Evolutionary conservation across 345 rosid species (phyloP).

Genomic region (Raphanus raphanistrum): DNA sequence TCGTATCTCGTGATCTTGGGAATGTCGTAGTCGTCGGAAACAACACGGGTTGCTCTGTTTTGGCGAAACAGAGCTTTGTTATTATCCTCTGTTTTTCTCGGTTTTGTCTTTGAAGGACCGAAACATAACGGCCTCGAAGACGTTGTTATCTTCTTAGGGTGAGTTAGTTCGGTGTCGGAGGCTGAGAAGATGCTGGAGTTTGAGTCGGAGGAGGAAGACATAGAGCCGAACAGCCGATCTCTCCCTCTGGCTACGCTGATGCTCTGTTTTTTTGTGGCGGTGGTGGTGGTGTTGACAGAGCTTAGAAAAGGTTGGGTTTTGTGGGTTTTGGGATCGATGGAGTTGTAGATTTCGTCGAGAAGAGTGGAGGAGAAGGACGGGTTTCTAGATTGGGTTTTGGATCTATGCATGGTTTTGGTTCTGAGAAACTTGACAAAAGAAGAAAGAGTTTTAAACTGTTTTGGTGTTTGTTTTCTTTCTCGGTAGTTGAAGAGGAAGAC

Average conservation of each 20-base stretch:
- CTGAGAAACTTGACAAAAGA: constrained; percentile 21
- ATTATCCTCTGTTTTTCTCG: constrained; percentile 45
- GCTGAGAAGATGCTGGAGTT: constrained; percentile 76
- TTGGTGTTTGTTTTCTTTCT: too few species aligned
- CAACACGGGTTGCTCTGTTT: constrained; percentile 39
- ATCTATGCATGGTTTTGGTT: constrained; percentile 35
- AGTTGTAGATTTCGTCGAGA: constrained; percentile 90
- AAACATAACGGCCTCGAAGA: constrained; percentile 45
- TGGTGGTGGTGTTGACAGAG: constrained; percentile 37
- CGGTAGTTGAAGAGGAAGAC: too few species aligned
- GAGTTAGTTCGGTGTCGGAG: constrained; percentile 68
- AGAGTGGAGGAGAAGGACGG: constrained; percentile 91
- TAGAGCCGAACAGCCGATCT: constrained; percentile 60
- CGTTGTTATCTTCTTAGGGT: constrained; percentile 35
- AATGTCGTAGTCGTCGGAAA: constrained; percentile 25
- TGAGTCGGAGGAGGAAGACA: constrained; percentile 75
- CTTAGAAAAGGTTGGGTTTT: constrained; percentile 43
- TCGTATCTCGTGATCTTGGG: constrained; percentile 43
- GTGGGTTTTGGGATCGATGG: constrained; percentile 54
- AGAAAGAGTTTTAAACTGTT: neutral
- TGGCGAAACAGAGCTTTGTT: constrained; percentile 40
- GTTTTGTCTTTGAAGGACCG: constrained; percentile 35
- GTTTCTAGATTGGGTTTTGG: constrained; percentile 38
- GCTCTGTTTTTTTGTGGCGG: constrained; percentile 35
- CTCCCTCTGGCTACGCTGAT: neutral